Base-by-base conservation (phyloP, 495 filamentous ascomycete genomes). In the Hypoxylon fuscum region DNA sequence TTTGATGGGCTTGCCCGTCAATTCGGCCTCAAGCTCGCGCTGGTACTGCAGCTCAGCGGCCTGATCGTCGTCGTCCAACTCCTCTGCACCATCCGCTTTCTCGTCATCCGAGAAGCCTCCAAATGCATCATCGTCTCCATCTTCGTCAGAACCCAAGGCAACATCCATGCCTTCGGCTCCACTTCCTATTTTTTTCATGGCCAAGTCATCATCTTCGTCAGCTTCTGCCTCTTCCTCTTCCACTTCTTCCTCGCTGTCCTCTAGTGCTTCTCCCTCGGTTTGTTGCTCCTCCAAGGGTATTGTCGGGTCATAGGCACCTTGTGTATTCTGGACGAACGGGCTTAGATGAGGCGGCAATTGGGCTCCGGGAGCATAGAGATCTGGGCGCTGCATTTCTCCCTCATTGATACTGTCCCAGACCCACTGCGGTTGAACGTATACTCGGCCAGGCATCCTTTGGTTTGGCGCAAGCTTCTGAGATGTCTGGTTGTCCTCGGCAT, bases 391-490 rank as follows among this genome's bases (percentile, higher is more conserved):
- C 32, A 98, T 77, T 73, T 91, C 90, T 35, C 91, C 91, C 21
- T 90, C 87, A 74, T 98, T 98, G 64, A 97, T 77, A 69, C 90
- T 91, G 62, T 98, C 95, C 95, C 95, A 98, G 11, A 98, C 85
- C 92, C 96, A 98, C 71, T 98, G 95, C 17, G 95, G 95, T 76
- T 98, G 95, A 44, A 98, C 74, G 64, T 98, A 98, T 41, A 88
- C 93, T 43, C 95, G 81, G 20, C 93, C 93, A 6, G 93, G 93
- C 57, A 97, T 87, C 29, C 93, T 84, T 55, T 85, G 83, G 69
- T 81, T 79, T 21, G 68, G 79, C 61, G 51, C 84, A 66, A 84
- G 77, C 66, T 74, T 79, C 69, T 77, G 79, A 41, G 70, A 71
- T 62, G 79, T 84, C 72, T 83, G 79, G 59, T 85, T 85, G 57